These are phyloP conservation scores for Xenoacremonium recifei DNA, from an alignment of 2,329 filamentous ascomycete genomes.

Conservation along the genomic window DNA sequence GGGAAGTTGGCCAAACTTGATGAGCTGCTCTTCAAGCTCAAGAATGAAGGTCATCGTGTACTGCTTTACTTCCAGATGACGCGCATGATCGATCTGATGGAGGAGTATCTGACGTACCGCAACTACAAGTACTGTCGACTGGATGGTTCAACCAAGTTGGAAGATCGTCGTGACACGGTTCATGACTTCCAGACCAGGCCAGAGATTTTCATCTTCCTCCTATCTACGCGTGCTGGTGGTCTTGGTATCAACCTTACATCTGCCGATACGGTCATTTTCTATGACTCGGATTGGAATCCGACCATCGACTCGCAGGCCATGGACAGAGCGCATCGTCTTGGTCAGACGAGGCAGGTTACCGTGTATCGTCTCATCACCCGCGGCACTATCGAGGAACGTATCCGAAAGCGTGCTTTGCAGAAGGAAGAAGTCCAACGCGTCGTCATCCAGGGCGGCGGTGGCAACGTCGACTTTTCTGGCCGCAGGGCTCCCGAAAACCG, in stretches of 20 bases:
- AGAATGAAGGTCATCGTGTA: conserved; percentile 89
- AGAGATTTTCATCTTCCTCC: conserved; percentile 94
- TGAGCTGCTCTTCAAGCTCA: conserved; percentile 81
- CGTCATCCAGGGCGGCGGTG: conserved; percentile 88
- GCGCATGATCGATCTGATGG: conserved; percentile 98
- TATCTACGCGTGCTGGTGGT: conserved; percentile 95
- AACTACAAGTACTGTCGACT: conserved; percentile 98
- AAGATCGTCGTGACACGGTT: conserved; percentile 94
- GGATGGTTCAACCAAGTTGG: conserved; percentile 94
- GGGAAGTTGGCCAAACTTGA: conserved; percentile 94
- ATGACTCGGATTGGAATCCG: conserved; percentile 99
- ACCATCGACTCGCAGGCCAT: conserved; percentile 98
- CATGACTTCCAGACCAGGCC: conserved; percentile 92
- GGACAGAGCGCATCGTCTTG: conserved; percentile 97
- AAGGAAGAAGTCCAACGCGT: conserved; percentile 99
- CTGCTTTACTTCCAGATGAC: conserved; percentile 99
- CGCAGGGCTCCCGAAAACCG: conserved; percentile 83
- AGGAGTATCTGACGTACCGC: conserved; percentile 96
- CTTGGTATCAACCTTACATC: conserved; percentile 96
- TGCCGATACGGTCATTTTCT: conserved; percentile 98
- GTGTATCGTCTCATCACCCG: conserved; percentile 97
- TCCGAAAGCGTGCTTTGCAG: conserved; percentile 92
- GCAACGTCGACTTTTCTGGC: conserved; percentile 94
- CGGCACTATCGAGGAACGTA: conserved; percentile 96
- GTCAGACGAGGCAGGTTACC: conserved; percentile 92